Evolutionary conservation across 2,329 filamentous ascomycete genomes (phyloP).

Genomic region (Penicillium frequentans): DNA sequence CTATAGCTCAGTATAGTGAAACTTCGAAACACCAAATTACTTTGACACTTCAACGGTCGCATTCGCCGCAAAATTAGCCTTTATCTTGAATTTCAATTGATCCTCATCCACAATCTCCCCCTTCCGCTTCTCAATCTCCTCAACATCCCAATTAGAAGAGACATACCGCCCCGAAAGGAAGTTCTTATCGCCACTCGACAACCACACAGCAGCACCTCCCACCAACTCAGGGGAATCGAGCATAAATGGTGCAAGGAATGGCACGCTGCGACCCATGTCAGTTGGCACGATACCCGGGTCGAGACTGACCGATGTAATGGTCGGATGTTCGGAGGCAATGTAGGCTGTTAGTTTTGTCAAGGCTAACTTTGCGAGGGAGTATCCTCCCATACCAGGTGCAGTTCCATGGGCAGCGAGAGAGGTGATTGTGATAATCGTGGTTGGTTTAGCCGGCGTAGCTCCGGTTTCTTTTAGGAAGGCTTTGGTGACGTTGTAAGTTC

Average conservation of each 20-base stretch:
- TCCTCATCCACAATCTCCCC: slow-evolving; percentile 10
- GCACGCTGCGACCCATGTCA: slow-evolving; percentile 24
- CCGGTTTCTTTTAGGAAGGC: slow-evolving; percentile 27
- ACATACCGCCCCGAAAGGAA: slow-evolving; percentile 16
- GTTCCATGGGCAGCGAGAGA: slow-evolving; percentile 20
- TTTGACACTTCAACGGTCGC: not conserved
- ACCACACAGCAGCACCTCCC: slow-evolving; percentile 16
- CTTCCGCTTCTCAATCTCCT: slow-evolving; percentile 16
- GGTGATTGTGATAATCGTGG: slow-evolving; percentile 29
- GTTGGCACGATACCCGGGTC: slow-evolving; percentile 40
- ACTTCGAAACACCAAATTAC: too few species aligned
- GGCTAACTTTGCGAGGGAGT: slow-evolving; percentile 36
- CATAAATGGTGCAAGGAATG: slow-evolving; percentile 8
- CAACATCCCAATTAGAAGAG: slow-evolving; percentile 17
- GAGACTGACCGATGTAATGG: slow-evolving; percentile 32
- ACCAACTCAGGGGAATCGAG: slow-evolving; percentile 11
- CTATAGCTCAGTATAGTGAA: too few species aligned
- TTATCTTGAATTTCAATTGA: slow-evolving; percentile 3
- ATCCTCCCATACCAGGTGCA: slow-evolving; percentile 26
- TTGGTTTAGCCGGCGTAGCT: slow-evolving; percentile 18
- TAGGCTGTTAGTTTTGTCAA: slow-evolving; percentile 31
- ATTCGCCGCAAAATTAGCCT: slow-evolving; percentile 4
- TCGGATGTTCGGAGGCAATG: slow-evolving; percentile 33
- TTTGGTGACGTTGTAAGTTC: slow-evolving; percentile 33
- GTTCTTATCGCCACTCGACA: slow-evolving; percentile 10